These are phyloP conservation scores for Cryphonectria nitschkei DNA, from an alignment of 2,329 filamentous ascomycete species.

Conservation along the genomic window DNA sequence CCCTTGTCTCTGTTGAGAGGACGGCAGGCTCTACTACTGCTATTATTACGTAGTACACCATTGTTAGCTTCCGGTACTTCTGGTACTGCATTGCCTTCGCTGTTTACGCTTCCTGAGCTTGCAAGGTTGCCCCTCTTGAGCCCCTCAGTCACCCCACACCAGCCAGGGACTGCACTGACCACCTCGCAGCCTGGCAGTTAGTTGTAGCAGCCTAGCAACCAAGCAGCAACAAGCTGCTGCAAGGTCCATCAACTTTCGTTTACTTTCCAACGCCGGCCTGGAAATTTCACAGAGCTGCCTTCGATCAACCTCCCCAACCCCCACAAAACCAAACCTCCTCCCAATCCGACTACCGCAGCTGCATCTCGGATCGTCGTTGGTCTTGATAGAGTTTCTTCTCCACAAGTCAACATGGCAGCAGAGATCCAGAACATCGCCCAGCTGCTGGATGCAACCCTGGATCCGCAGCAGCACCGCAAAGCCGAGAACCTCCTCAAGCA, in stretches of 20 bases:
- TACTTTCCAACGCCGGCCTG: constrained; percentile 21
- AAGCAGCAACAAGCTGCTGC: constrained; percentile 13
- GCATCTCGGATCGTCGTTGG: constrained; percentile 14
- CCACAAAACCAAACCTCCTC: constrained; percentile 6
- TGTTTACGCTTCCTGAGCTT: not conserved
- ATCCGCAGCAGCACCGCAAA: constrained; percentile 86
- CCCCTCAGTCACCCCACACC: constrained; percentile 14
- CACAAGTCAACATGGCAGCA: constrained; percentile 54
- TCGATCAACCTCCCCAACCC: not conserved
- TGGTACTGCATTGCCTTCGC: too few relatives aligned
- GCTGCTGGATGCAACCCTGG: constrained; percentile 87
- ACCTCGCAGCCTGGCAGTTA: not conserved
- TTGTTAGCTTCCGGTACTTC: too few relatives aligned
- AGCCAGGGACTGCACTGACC: constrained; percentile 1
- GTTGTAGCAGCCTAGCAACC: constrained; percentile 21
- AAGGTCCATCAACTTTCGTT: constrained; percentile 14
- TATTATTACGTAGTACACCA: not conserved
- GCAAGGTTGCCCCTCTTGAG: constrained; percentile 13
- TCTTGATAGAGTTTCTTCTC: constrained; percentile 7
- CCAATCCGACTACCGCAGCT: constrained; percentile 9
- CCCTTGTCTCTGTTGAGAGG: too few relatives aligned
- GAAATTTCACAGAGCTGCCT: constrained; percentile 16
- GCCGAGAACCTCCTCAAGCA: constrained; percentile 80
- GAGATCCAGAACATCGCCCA: constrained; percentile 69
- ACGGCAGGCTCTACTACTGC: too few relatives aligned